Percentiles rank a stretch among this genome's conserved stretches.
These are phyloP conservation scores for Spathaspora girioi DNA, from an alignment of 805 yeast genomes.

Conservation along the genomic window DNA sequence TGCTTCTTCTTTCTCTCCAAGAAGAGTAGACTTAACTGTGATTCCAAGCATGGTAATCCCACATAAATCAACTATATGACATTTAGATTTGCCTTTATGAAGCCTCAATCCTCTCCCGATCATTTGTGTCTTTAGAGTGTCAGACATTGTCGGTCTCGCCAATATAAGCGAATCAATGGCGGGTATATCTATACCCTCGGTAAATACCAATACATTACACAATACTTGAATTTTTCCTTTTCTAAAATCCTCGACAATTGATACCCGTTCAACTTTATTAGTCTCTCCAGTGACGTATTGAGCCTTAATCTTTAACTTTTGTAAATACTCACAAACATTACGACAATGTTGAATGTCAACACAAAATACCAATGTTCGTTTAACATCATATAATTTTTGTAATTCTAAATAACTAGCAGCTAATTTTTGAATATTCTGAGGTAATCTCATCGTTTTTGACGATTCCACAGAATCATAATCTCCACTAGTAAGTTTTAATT, in stretches of 20 bases:
- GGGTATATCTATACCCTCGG: slow-evolving; percentile 95
- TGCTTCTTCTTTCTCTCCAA: too few relatives aligned
- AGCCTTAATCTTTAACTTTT: slow-evolving; percentile 60
- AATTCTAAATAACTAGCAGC: slow-evolving; percentile 47
- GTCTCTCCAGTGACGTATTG: slow-evolving; percentile 71
- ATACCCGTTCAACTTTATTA: slow-evolving; percentile 45
- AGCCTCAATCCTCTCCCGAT: slow-evolving; percentile 82
- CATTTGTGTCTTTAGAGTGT: slow-evolving; percentile 76
- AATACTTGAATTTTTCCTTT: slow-evolving; percentile 66
- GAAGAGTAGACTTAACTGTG: slow-evolving; percentile 52
- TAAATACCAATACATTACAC: slow-evolving; percentile 84
- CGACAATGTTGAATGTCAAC: slow-evolving; percentile 68
- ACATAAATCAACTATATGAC: slow-evolving; percentile 79
- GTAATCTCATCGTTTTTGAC: background rate
- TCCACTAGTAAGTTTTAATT: slow-evolving; percentile 28
- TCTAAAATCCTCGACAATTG: slow-evolving; percentile 55
- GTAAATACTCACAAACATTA: slow-evolving; percentile 50
- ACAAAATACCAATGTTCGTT: slow-evolving; percentile 73
- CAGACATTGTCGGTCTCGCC: slow-evolving; percentile 78
- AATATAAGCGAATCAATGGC: slow-evolving; percentile 76
- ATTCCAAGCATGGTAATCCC: slow-evolving; percentile 54
- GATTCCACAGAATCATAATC: slow-evolving; percentile 48
- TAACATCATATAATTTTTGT: slow-evolving; percentile 25
- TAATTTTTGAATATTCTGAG: slow-evolving; percentile 45
- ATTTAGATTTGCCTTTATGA: slow-evolving; percentile 55